Conservation (phyloP, 352 stramenopile species). For the Pythium rishiriense region DNA sequence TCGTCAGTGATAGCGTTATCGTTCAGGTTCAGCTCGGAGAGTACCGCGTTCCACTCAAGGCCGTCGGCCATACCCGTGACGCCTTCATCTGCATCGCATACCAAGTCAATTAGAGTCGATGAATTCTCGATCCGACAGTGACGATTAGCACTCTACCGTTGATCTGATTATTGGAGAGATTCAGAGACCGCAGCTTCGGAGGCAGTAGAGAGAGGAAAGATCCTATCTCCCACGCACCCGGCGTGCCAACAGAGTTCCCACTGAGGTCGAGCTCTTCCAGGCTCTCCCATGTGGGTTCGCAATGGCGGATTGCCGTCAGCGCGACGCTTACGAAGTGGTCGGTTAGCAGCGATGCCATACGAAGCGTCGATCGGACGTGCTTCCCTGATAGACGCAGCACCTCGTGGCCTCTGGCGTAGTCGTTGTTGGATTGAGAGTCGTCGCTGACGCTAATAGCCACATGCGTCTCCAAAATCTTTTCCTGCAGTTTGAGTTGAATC, state of each 20-base stretch:
- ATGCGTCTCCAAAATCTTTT: constrained; percentile 46
- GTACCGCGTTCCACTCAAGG: constrained; percentile 41
- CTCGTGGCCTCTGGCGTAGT: neutral
- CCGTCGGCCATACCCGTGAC: constrained; percentile 43
- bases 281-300: constrained; percentile 16
- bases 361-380: constrained; percentile 27
- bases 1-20: constrained; percentile 54
- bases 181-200: constrained; percentile 37
- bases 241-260: constrained; percentile 46
- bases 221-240: constrained; percentile 39
- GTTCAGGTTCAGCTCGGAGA: constrained; percentile 52
- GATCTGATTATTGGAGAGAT: constrained; percentile 54
- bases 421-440: too few species aligned
- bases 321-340: constrained; percentile 36
- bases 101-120: too few species aligned
- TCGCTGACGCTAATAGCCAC: constrained; percentile 4
- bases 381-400: constrained; percentile 25
- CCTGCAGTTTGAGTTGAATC: constrained; percentile 40
- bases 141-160: constrained; percentile 28
- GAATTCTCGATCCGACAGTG: neutral
- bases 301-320: constrained; percentile 27
- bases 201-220: constrained; percentile 45
- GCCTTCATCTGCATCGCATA: constrained; percentile 33
- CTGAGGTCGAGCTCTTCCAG: constrained; percentile 59
- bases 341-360: constrained; percentile 35